phyloP scores from a whole-genome alignment of 1,284 basidiomycete species.

The Fomitiporia mediterranea region DNA sequence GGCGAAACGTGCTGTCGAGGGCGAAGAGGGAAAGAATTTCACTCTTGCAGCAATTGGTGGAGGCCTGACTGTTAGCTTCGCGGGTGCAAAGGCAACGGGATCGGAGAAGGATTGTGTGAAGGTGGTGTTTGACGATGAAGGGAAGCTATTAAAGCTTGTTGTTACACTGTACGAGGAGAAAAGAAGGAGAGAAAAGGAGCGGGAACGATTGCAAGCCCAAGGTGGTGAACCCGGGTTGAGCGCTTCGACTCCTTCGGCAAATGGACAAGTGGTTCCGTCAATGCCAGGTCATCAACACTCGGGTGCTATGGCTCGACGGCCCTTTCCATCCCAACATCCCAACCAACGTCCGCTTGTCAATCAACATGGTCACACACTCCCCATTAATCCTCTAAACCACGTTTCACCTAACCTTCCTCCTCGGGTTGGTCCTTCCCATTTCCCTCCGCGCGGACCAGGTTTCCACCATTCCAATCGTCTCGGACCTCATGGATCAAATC shows the following conservation, averaged over 20 bases:
- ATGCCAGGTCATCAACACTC: not conserved
- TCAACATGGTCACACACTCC: slow-evolving; percentile 18
- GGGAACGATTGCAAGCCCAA: slow-evolving; percentile 28
- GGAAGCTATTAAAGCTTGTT: slow-evolving; percentile 51
- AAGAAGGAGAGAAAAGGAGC: slow-evolving; percentile 48
- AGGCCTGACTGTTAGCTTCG: not conserved
- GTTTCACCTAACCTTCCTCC: not conserved
- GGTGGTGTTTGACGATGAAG: slow-evolving; percentile 62
- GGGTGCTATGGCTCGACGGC: not conserved
- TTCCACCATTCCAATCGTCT: not conserved
- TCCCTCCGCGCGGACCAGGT: not conserved
- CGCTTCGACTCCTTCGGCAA: slow-evolving; percentile 16
- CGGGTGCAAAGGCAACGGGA: not conserved
- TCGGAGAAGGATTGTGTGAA: slow-evolving; percentile 44
- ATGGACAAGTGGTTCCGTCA: slow-evolving; percentile 19
- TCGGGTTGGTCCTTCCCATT: not conserved
- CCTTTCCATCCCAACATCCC: slow-evolving; percentile 1
- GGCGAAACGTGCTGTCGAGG: slow-evolving; percentile 57
- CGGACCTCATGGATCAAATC: not conserved
- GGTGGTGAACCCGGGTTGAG: slow-evolving; percentile 4
- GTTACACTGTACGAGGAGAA: slow-evolving; percentile 55
- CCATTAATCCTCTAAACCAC: slow-evolving; percentile 19
- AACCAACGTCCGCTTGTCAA: not conserved
- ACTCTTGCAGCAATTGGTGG: slow-evolving; percentile 16
- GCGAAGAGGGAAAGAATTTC: slow-evolving; percentile 52